Conservation (phyloP, 352 stramenopile species). For the Globisporangium apiculatum region DNA sequence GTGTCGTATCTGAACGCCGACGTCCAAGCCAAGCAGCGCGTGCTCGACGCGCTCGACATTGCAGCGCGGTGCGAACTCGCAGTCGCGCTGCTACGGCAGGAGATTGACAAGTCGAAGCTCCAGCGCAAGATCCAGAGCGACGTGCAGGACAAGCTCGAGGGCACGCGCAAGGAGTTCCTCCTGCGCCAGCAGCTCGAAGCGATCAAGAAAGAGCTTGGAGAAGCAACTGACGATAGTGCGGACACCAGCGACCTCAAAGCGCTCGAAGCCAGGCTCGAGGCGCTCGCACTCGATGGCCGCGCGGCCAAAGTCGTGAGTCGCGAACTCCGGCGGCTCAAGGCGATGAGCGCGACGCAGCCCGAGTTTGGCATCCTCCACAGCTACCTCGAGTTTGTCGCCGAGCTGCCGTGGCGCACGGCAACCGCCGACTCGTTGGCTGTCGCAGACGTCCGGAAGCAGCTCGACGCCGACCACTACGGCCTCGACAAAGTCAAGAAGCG, state of each 20-base stretch:
- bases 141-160: slow-evolving; percentile 65
- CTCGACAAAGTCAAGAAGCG: slow-evolving; percentile 82
- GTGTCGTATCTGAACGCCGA: slow-evolving; percentile 60
- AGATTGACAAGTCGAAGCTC: slow-evolving; percentile 54
- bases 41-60: slow-evolving; percentile 45
- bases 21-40: slow-evolving; percentile 45
- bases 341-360: slow-evolving; percentile 67
- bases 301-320: slow-evolving; percentile 52
- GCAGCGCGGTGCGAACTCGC: slow-evolving; percentile 37
- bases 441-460: slow-evolving; percentile 43
- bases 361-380: slow-evolving; percentile 78
- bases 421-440: slow-evolving; percentile 55
- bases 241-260: slow-evolving; percentile 42
- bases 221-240: slow-evolving; percentile 31
- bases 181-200: slow-evolving; percentile 97
- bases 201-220: slow-evolving; percentile 98
- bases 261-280: slow-evolving; percentile 51
- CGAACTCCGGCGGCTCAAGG: slow-evolving; percentile 62
- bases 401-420: slow-evolving; percentile 55
- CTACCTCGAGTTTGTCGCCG: slow-evolving; percentile 76
- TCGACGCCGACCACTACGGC: slow-evolving; percentile 76
- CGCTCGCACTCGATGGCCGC: slow-evolving; percentile 40
- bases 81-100: slow-evolving; percentile 37
- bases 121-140: slow-evolving; percentile 68
- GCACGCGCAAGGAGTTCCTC: slow-evolving; percentile 88